These are phyloP conservation scores for Daldinia bambusicola DNA, from an alignment of 495 filamentous ascomycete genomes.

Conservation along the genomic window DNA sequence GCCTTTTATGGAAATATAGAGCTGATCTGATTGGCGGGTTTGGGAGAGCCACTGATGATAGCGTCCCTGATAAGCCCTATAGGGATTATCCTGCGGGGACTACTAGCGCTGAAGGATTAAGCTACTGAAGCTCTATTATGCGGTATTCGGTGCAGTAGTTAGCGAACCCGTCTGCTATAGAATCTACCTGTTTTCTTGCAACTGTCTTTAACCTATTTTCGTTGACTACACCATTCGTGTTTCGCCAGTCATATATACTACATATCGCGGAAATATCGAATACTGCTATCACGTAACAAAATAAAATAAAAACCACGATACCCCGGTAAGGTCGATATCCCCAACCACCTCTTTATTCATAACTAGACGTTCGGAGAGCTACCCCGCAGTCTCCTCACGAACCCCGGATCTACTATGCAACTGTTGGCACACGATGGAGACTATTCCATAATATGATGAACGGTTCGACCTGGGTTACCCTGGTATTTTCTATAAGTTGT, in stretches of 20 bases:
- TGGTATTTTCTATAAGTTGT: constrained; percentile 3
- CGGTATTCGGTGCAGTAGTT: constrained; percentile 19
- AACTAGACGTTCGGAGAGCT: constrained; percentile 9
- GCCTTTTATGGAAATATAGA: constrained; percentile 11
- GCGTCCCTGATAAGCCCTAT: background rate
- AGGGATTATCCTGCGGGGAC: constrained; percentile 1
- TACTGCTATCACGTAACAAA: background rate
- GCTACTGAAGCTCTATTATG: background rate
- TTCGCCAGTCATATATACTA: no score
- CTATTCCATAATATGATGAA: background rate
- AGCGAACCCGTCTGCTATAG: constrained; percentile 8
- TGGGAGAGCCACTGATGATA: background rate
- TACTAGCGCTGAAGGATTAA: constrained; percentile 19
- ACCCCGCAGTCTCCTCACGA: constrained; percentile 39
- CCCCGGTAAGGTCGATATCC: background rate
- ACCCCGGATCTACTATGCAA: constrained; percentile 26
- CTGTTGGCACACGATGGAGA: constrained; percentile 27
- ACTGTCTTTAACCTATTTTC: background rate
- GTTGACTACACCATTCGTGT: no score
- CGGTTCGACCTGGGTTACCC: constrained; percentile 24
- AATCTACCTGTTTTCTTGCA: background rate
- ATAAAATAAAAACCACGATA: no score
- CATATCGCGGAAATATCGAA: no score
- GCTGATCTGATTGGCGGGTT: constrained; percentile 24
- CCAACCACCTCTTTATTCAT: constrained; percentile 3